Conservation (phyloP, 352 stramenopile genomes). For the Phytophthora sansomeana region DNA sequence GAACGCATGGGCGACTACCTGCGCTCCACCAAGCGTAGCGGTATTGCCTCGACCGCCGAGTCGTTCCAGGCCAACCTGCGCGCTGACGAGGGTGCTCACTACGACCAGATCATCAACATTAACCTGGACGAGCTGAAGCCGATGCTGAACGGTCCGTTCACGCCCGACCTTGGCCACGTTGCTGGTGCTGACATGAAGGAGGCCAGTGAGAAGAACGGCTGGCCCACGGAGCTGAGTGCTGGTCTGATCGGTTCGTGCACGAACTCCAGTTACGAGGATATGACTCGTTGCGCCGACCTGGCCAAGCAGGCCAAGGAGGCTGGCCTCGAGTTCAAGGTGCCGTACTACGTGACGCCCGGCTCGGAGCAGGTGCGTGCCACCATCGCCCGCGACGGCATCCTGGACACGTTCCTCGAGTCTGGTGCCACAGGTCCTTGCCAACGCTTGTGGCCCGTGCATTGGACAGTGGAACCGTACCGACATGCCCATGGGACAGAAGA, state of each 20-base stretch:
- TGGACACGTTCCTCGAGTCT: conserved; percentile 90
- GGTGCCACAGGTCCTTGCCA: conserved; percentile 91
- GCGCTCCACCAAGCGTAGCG: conserved; percentile 87
- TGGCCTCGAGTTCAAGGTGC: conserved; percentile 93
- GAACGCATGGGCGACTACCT: conserved; percentile 94
- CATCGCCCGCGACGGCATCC: conserved; percentile 91
- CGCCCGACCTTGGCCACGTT: conserved; percentile 90
- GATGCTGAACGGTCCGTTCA: conserved; percentile 94
- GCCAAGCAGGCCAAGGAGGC: conserved; percentile 84
- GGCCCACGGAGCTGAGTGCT: conserved; percentile 90
- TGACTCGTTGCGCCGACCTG: conserved; percentile 92
- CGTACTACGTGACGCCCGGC: conserved; percentile 93
- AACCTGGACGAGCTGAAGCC: conserved; percentile 92
- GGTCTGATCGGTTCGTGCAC: conserved; percentile 95
- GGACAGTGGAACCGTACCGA: conserved; percentile 95
- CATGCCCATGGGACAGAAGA: conserved; percentile 88
- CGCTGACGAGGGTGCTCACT: conserved; percentile 91
- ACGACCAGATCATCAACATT: conserved; percentile 95
- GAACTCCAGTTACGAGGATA: conserved; percentile 96
- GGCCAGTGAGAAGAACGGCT: conserved; percentile 89
- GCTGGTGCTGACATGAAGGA: conserved; percentile 74
- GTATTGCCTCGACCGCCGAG: conserved; percentile 90
- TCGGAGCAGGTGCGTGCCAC: conserved; percentile 94
- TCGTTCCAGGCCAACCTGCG: conserved; percentile 89
- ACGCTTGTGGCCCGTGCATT: conserved; percentile 95